Conservation (phyloP, 2,329 filamentous ascomycete species). For the Pseudogymnoascus verrucosus region DNA sequence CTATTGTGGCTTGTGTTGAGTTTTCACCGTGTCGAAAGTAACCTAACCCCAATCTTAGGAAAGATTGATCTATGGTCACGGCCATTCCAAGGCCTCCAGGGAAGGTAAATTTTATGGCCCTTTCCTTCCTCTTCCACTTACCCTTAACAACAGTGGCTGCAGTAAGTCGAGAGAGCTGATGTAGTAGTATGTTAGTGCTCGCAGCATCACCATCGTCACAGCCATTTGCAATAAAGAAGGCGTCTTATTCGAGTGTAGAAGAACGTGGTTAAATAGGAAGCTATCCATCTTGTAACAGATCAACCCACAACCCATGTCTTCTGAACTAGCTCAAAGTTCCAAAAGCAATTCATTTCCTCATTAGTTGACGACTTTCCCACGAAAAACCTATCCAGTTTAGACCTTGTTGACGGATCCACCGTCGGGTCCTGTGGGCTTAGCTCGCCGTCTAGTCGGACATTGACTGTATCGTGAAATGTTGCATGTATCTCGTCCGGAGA, state of each 20-base stretch:
- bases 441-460: background rate
- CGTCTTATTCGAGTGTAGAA: background rate
- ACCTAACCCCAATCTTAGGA: no score
- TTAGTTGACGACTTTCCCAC: background rate
- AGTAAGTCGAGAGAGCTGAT: background rate
- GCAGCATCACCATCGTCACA: background rate
- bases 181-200: background rate
- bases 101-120: no score
- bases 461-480: background rate
- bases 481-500: background rate
- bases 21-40: no score
- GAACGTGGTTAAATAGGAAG: background rate
- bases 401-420: background rate
- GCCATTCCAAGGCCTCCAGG: no score
- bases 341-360: background rate
- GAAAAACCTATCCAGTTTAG: background rate
- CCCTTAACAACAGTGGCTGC: background rate
- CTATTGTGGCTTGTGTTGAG: no score
- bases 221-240: background rate
- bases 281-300: background rate
- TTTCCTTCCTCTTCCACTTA: no score
- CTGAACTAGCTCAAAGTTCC: constrained; percentile 1
- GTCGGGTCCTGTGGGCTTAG: background rate
- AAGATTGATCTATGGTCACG: no score
- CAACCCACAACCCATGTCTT: background rate